Conservation (phyloP, 441 rosid species). For the Heliophila coronopifolia region DNA sequence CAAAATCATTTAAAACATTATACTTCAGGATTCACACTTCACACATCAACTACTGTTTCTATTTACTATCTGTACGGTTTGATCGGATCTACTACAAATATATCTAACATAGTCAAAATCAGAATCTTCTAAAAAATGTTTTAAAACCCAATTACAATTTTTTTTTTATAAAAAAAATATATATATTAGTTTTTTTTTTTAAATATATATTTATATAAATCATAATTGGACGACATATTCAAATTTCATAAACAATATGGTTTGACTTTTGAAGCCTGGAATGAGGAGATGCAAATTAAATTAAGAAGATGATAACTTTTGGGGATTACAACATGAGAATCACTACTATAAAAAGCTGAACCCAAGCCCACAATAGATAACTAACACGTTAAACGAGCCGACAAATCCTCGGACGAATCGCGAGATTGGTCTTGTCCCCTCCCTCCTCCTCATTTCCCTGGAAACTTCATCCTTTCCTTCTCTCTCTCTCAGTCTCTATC, state of each 20-base stretch:
- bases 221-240: no score
- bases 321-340: constrained; percentile 15
- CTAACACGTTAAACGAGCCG: constrained; percentile 22
- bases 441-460: constrained; percentile 19
- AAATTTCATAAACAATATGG: no score
- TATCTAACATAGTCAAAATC: not conserved
- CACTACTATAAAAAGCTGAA: constrained; percentile 5
- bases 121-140: no score
- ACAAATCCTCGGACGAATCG: constrained; percentile 25
- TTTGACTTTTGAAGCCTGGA: no score
- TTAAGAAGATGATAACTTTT: no score
- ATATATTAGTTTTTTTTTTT: no score
- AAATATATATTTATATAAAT: no score
- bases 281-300: no score
- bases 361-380: constrained; percentile 17
- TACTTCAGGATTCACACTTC: not conserved
- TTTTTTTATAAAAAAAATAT: no score
- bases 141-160: no score
- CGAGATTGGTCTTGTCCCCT: constrained; percentile 26
- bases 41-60: not conserved
- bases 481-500: not conserved
- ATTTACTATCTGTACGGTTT: not conserved
- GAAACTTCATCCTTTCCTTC: constrained; percentile 4
- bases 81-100: not conserved
- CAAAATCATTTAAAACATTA: not conserved